Percentiles rank a stretch among this genome's conserved stretches.
Conservation (phyloP, 805 yeast genomes). For the Candida morakotiae region DNA sequence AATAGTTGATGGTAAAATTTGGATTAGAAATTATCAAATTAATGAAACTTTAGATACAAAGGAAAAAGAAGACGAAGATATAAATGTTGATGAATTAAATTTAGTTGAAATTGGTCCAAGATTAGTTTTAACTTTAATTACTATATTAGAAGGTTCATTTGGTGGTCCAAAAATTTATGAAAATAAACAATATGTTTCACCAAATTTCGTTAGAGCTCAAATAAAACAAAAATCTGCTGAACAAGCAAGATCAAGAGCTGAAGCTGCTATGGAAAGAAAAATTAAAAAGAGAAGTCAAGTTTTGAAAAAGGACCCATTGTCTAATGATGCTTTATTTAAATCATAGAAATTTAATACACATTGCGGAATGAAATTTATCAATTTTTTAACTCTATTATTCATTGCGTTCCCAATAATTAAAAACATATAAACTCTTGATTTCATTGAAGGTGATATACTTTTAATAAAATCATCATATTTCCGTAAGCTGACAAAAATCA, state of each 20-base stretch:
- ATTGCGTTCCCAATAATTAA: too few species aligned
- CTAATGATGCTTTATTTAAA: slow-evolving; percentile 71
- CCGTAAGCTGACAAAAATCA: too few species aligned
- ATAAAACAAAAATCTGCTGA: slow-evolving; percentile 72
- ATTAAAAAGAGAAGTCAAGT: slow-evolving; percentile 71
- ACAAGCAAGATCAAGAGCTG: slow-evolving; percentile 73
- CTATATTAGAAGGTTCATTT: slow-evolving; percentile 92
- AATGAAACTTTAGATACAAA: slow-evolving; percentile 59
- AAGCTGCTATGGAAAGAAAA: slow-evolving; percentile 74
- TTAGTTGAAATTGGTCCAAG: slow-evolving; percentile 96
- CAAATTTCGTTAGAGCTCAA: slow-evolving; percentile 93
- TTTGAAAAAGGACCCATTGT: slow-evolving; percentile 75
- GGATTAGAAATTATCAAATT: slow-evolving; percentile 95
- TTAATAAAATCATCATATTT: too few species aligned
- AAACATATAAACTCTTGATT: too few species aligned
- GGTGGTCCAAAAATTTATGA: slow-evolving; percentile 98
- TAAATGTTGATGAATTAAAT: slow-evolving; percentile 56
- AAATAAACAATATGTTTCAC: slow-evolving; percentile 94
- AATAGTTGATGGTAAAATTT: slow-evolving; percentile 86
- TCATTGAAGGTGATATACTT: too few species aligned
- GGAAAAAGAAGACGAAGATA: slow-evolving; percentile 43
- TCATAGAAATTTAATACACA: not conserved
- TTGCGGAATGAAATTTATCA: too few species aligned
- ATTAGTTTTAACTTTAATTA: slow-evolving; percentile 85
- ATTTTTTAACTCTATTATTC: too few species aligned